Percentiles rank a stretch among this genome's conserved stretches.
Conservation (phyloP, 371 early-diverging fungal genomes). For the Mucor velutinosus region DNA sequence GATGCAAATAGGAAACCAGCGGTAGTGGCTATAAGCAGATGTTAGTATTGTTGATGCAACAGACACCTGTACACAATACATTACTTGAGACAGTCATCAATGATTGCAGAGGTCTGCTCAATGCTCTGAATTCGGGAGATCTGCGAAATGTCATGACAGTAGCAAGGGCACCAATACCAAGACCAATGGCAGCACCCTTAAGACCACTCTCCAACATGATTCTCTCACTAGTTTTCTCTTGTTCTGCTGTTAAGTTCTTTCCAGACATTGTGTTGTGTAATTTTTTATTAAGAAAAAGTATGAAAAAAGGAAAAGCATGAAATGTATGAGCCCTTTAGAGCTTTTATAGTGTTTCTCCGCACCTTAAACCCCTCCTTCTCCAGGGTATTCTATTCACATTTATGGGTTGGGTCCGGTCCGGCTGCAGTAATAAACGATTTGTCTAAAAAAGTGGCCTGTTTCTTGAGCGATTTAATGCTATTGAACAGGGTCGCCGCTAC, state of each 20-base stretch:
- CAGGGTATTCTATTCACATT: background rate
- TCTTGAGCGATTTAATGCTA: constrained; percentile 2
- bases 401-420: constrained; percentile 6
- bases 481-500: background rate
- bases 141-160: constrained; percentile 35
- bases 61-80: background rate
- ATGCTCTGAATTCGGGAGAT: constrained; percentile 46
- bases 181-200: constrained; percentile 49
- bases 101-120: constrained; percentile 44
- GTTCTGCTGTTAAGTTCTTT: constrained; percentile 26
- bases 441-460: constrained; percentile 14
- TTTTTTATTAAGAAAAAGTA: background rate
- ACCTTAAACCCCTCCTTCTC: constrained; percentile 1
- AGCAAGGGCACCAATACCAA: constrained; percentile 45
- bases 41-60: background rate
- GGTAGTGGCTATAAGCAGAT: constrained; percentile 27
- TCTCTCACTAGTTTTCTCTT: constrained; percentile 31
- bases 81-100: constrained; percentile 47
- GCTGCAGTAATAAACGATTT: background rate
- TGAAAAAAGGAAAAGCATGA: constrained; percentile 4
- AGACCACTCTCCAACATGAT: constrained; percentile 35
- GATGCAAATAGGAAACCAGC: constrained; percentile 52
- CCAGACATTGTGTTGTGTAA: constrained; percentile 8
- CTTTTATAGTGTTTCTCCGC: background rate
- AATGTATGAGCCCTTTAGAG: background rate